Evolutionary conservation across 2,329 filamentous ascomycete species (phyloP).

Genomic region (Sporothrix phasma): DNA sequence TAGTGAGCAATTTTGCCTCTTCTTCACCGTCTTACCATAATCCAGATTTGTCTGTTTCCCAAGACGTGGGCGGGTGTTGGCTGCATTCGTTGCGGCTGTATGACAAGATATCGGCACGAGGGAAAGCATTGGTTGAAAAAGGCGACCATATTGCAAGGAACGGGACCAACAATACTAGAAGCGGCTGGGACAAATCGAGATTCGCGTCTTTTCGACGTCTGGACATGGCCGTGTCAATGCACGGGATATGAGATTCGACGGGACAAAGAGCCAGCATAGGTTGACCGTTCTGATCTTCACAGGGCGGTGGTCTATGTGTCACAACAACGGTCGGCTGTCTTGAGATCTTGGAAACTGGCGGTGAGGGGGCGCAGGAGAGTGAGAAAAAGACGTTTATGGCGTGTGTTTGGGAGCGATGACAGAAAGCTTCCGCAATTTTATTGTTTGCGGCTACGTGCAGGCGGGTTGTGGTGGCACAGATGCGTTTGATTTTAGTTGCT

Average conservation of each 20-base stretch:
- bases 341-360: neutral
- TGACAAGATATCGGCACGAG: neutral
- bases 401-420: neutral
- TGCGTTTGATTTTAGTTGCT: neutral
- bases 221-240: neutral
- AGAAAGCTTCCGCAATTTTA: neutral
- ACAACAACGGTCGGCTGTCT: neutral
- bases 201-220: neutral
- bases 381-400: neutral
- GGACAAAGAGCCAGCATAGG: neutral
- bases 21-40: too few relatives aligned
- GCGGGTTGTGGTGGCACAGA: neutral
- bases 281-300: neutral
- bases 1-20: neutral
- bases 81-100: neutral
- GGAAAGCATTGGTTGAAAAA: neutral
- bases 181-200: neutral
- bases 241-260: too few relatives aligned
- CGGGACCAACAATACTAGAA: neutral
- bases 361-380: neutral
- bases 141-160: neutral
- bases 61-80: neutral
- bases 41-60: too few relatives aligned
- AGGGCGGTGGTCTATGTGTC: neutral
- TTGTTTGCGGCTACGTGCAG: slow-evolving; percentile 7